A percentile compares a stretch with the other conserved stretches of the same genome.
phyloP scores from a whole-genome alignment of 2,329 filamentous ascomycete species.

The Zymoseptoria tritici region DNA sequence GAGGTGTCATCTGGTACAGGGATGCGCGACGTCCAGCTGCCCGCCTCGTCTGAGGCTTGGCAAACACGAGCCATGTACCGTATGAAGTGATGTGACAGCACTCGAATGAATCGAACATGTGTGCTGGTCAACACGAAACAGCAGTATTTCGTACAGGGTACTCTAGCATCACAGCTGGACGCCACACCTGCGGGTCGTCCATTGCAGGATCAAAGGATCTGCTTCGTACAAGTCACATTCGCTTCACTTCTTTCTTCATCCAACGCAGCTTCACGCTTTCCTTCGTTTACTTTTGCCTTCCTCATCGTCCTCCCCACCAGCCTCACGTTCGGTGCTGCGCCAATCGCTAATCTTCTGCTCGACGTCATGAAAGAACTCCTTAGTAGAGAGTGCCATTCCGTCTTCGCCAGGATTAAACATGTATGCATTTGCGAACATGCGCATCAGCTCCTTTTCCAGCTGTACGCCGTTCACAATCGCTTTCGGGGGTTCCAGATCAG shows the following conservation, averaged over 20 bases:
- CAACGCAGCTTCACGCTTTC: conserved; percentile 10
- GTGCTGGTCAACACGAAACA: neutral
- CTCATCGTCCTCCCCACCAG: conserved; percentile 21
- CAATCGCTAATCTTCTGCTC: conserved; percentile 70
- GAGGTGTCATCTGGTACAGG: neutral
- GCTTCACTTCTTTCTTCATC: neutral
- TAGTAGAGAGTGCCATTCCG: conserved; percentile 77
- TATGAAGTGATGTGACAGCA: neutral
- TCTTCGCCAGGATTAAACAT: conserved; percentile 97
- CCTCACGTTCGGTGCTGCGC: conserved; percentile 57
- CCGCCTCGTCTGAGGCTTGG: neutral
- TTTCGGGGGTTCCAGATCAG: conserved; percentile 75
- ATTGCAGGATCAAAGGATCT: neutral
- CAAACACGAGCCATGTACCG: neutral
- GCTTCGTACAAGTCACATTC: neutral
- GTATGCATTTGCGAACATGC: conserved; percentile 96
- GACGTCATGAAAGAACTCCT: conserved; percentile 83
- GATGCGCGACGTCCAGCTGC: neutral
- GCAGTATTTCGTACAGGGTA: neutral
- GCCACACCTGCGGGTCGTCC: neutral
- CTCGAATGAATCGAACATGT: neutral
- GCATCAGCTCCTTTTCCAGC: conserved; percentile 83
- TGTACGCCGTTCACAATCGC: conserved; percentile 91
- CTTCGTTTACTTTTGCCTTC: conserved; percentile 23
- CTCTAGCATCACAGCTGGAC: neutral